Evolutionary conservation across 305 asterid species (phyloP), one percentile per base, ranked within the genome.

Genomic region (Rubia tinctorum): DNA sequence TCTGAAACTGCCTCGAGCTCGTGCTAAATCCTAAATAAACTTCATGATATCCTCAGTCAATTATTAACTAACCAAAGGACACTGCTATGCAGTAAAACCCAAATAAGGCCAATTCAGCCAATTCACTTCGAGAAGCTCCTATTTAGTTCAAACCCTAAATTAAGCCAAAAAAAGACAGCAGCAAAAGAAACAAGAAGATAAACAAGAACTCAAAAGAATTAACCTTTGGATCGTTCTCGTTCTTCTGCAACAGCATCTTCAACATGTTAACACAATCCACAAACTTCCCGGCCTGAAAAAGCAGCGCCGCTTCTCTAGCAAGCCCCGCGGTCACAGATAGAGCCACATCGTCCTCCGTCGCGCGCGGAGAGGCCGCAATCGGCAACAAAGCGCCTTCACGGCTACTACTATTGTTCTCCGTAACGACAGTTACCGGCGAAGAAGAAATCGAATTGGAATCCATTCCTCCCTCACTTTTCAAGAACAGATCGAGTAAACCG

Each of bases 171-270:
- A 75, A 20, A 22, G n/a, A 67, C 22, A 15, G 20, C 20, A 14
- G 2, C 40, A 65, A 22, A 51, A 73, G 8, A 14, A 56, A 11
- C 42, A 69, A n/a, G n/a, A n/a, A n/a, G n/a, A n/a, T n/a, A n/a
- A n/a, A n/a, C n/a, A n/a, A 17, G 8, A 42, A 13, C 4, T 37
- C 10, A 27, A 59, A 59, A 30, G 25, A 43, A 74, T 14, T 51
- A 80, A 94, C 98, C 97, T 89, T 91, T 12, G 91, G 95, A 89
- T 91, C 97, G 83, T 83, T 84, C 73, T 74, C 79, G 79, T 88
- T 92, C 82, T 87, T 85, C 62, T 77, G 90, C 82, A 80, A 77
- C 62, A 95, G 81, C 80, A 86, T 89, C 81, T 85, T 71, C 96
- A 95, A 85, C 43, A 88, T 83, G 75, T 77, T 80, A 76, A 85